phyloP scores from a whole-genome alignment of 2,329 filamentous ascomycete genomes.

The Phyllosticta citribraziliensis region DNA sequence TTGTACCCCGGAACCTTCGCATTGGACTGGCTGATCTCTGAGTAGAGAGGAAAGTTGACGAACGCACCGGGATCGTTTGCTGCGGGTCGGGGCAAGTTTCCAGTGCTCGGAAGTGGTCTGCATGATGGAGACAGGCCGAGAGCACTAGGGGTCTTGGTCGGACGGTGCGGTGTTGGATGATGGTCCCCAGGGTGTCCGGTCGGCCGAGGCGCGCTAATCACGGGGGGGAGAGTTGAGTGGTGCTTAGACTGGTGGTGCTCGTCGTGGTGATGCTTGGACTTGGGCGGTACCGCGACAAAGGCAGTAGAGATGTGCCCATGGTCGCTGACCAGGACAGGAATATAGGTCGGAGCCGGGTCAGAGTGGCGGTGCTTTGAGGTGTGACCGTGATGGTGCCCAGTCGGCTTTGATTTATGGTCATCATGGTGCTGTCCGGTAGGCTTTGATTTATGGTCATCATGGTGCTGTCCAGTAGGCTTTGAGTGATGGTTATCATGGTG shows the following conservation, averaged over 20 bases:
- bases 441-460: too few relatives aligned
- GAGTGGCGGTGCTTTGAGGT: too few relatives aligned
- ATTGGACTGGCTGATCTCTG: not conserved
- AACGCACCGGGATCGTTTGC: not conserved
- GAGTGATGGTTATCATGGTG: too few relatives aligned
- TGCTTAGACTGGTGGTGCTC: not conserved
- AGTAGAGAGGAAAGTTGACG: not conserved
- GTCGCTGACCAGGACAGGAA: too few relatives aligned
- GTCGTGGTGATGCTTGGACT: not conserved
- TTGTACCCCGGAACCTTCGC: not conserved
- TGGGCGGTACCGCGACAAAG: not conserved
- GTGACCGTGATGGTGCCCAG: too few relatives aligned
- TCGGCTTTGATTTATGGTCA: too few relatives aligned
- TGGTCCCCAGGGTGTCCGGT: not conserved
- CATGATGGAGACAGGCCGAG: not conserved
- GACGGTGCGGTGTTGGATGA: too few relatives aligned
- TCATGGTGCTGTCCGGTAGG: too few relatives aligned
- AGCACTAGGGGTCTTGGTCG: too few relatives aligned
- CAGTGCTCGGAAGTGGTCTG: not conserved
- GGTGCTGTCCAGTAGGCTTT: too few relatives aligned
- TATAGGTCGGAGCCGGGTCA: too few relatives aligned
- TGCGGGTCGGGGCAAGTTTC: not conserved
- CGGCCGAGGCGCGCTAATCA: not conserved
- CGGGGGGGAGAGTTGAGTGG: not conserved
- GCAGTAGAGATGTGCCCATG: too few relatives aligned